Conservation (phyloP, 2,329 filamentous ascomycete species). For the Nemania bipapillata region DNA sequence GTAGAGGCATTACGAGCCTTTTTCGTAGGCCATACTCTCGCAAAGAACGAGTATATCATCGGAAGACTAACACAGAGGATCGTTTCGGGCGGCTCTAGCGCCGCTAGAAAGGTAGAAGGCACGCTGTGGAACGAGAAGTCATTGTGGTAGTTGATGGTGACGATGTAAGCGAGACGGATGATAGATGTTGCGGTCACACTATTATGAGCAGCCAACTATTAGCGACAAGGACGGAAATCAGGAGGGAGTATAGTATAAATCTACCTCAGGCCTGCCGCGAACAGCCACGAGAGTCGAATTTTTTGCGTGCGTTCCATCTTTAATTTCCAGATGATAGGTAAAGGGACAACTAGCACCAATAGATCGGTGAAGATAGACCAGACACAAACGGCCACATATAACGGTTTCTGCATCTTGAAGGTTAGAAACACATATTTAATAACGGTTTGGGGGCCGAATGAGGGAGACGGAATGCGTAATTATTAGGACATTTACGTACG, state of each 20-base stretch:
- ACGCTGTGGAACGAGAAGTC: constrained; percentile 42
- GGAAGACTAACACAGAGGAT: constrained; percentile 43
- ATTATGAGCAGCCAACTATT: background rate
- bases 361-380: constrained; percentile 41
- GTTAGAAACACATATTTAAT: constrained; percentile 12
- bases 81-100: constrained; percentile 35
- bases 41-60: constrained; percentile 38
- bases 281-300: constrained; percentile 38
- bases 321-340: constrained; percentile 39
- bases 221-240: background rate
- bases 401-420: constrained; percentile 24
- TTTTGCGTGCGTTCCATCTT: constrained; percentile 39
- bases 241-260: background rate
- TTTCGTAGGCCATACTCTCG: constrained; percentile 24
- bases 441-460: background rate
- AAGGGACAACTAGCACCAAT: constrained; percentile 34
- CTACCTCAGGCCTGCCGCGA: constrained; percentile 39
- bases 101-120: constrained; percentile 37
- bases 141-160: constrained; percentile 38
- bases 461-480: background rate
- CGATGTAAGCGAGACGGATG: constrained; percentile 37
- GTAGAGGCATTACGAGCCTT: background rate
- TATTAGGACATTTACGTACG: constrained; percentile 27
- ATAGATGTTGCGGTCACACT: constrained; percentile 40
- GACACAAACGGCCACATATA: constrained; percentile 37